Percentiles rank a stretch among this genome's conserved stretches.
phyloP scores from a whole-genome alignment of 257 asterid genomes.

The Perilla frutescens region DNA sequence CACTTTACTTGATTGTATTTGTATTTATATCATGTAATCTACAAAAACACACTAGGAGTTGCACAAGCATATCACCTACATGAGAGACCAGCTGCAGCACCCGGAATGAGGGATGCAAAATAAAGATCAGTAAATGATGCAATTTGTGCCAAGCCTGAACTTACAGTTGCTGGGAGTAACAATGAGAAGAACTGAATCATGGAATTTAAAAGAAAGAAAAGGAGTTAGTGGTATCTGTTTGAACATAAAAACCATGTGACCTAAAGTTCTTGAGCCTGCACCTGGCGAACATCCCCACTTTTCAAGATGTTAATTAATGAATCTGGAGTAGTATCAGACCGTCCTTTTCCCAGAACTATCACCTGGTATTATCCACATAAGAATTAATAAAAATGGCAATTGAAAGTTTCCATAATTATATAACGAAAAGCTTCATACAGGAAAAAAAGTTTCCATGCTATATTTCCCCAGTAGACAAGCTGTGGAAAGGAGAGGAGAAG shows the following conservation, averaged over 20 bases:
- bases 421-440: slow-evolving; percentile 5
- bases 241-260: slow-evolving; percentile 11
- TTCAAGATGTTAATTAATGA: slow-evolving; percentile 36
- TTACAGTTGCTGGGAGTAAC: slow-evolving; percentile 52
- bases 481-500: background rate
- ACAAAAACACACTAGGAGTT: slow-evolving; percentile 6
- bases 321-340: slow-evolving; percentile 39
- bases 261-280: slow-evolving; percentile 30
- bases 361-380: slow-evolving; percentile 36
- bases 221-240: slow-evolving; percentile 26
- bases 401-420: background rate
- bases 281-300: slow-evolving; percentile 45
- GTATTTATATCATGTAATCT: background rate
- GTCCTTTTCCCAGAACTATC: slow-evolving; percentile 37
- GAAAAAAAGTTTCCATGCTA: background rate
- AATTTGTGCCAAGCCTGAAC: slow-evolving; percentile 54
- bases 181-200: slow-evolving; percentile 47
- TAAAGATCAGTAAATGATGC: slow-evolving; percentile 57
- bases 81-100: slow-evolving; percentile 58
- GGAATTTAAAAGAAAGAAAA: slow-evolving; percentile 9
- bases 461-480: slow-evolving; percentile 3
- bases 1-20: background rate
- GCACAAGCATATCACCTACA: slow-evolving; percentile 41
- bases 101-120: slow-evolving; percentile 53
- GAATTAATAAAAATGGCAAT: slow-evolving; percentile 1